A percentile compares a stretch with the other conserved stretches of the same genome.
Evolutionary conservation across 441 rosid species (phyloP).

Genomic region (Capsella rubella): DNA sequence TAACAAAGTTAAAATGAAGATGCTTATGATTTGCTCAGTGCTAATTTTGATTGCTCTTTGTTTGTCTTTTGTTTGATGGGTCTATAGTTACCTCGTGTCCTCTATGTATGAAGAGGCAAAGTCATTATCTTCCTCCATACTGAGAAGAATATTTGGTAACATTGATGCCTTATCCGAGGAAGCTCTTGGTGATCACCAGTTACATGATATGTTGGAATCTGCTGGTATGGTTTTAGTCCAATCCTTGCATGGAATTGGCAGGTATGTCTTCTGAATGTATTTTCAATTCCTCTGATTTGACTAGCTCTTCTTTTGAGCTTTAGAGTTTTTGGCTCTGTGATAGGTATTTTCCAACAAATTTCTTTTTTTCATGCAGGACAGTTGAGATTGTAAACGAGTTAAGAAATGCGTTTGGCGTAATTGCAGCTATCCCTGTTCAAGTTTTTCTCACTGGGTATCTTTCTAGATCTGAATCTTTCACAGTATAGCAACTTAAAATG

Average conservation of each 20-base stretch:
- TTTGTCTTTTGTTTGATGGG: neutral
- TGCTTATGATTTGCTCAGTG: neutral
- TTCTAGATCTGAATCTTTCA: conserved; percentile 27
- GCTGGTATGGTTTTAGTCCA: conserved; percentile 90
- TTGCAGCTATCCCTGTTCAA: conserved; percentile 73
- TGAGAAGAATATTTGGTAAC: conserved; percentile 45
- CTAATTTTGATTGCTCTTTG: conserved; percentile 1
- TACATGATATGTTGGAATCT: conserved; percentile 65
- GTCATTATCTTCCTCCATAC: conserved; percentile 59
- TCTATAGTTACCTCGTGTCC: conserved; percentile 71
- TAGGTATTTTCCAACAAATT: neutral
- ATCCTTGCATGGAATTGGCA: conserved; percentile 69
- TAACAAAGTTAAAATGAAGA: neutral
- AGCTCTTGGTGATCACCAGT: conserved; percentile 43
- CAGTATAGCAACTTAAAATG: neutral
- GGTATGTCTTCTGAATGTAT: conserved; percentile 46
- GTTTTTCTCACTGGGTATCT: conserved; percentile 77
- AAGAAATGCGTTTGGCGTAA: conserved; percentile 53
- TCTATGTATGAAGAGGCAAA: conserved; percentile 81
- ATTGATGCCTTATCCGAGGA: conserved; percentile 22
- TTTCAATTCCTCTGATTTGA: neutral
- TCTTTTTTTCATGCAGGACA: conserved; percentile 55
- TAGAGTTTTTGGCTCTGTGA: conserved; percentile 19
- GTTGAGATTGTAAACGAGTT: conserved; percentile 67
- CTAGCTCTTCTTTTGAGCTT: neutral